A percentile compares a stretch with the other conserved stretches of the same genome.
phyloP scores from a whole-genome alignment of 805 yeast genomes.

The Candida jianshihensis region DNA sequence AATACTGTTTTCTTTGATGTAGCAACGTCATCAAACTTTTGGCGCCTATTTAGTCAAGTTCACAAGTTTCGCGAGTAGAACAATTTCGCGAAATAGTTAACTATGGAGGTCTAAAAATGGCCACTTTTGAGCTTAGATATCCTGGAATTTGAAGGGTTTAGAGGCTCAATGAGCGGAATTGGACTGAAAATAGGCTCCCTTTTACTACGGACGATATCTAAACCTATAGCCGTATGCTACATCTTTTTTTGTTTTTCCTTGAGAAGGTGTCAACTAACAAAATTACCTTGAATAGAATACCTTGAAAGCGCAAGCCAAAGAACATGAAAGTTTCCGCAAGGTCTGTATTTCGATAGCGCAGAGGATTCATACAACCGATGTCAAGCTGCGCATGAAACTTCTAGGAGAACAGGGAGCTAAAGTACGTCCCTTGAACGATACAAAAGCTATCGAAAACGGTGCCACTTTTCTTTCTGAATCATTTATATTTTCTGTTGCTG shows the following conservation, averaged over 20 bases:
- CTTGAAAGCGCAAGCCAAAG: slow-evolving; percentile 68
- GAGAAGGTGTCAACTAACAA: not conserved
- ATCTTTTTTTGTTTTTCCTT: not conserved
- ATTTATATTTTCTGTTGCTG: slow-evolving; percentile 76
- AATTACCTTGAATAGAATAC: slow-evolving; percentile 31
- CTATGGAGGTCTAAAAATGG: no score
- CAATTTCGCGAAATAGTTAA: no score
- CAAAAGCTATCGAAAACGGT: slow-evolving; percentile 75
- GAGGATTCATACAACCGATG: slow-evolving; percentile 58
- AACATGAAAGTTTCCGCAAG: slow-evolving; percentile 55
- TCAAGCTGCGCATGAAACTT: slow-evolving; percentile 51
- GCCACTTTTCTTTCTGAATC: slow-evolving; percentile 73
- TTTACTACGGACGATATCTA: slow-evolving; percentile 66
- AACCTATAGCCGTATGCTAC: slow-evolving; percentile 59
- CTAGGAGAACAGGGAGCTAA: slow-evolving; percentile 29
- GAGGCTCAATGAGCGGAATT: slow-evolving; percentile 76
- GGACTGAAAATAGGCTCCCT: slow-evolving; percentile 70
- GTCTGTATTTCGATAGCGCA: slow-evolving; percentile 70
- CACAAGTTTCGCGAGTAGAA: no score
- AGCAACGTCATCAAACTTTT: no score
- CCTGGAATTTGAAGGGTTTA: no score
- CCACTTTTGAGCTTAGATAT: no score
- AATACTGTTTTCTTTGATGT: no score
- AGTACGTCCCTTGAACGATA: slow-evolving; percentile 74
- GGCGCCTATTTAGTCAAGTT: no score